Conservation (phyloP, 257 asterid genomes). For the Leonotis leonurus region DNA sequence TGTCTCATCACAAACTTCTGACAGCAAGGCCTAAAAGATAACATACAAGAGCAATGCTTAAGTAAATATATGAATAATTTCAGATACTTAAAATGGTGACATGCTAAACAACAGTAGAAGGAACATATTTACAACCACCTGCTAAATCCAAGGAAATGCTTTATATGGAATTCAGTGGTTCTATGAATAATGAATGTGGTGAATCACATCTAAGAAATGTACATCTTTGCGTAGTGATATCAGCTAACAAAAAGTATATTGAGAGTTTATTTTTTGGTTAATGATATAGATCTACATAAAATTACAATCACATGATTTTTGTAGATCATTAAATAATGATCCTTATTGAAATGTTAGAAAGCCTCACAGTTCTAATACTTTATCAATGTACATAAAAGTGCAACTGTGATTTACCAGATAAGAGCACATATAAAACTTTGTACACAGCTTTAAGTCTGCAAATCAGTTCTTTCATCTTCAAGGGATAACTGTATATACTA, state of each 20-base stretch:
- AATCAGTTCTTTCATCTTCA: conserved; percentile 5
- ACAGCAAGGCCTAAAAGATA: conserved; percentile 48
- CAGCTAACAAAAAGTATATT: conserved; percentile 1
- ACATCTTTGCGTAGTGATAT: conserved; percentile 8
- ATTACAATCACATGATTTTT: not conserved
- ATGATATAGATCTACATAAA: conserved; percentile 6
- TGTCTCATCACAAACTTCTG: conserved; percentile 72
- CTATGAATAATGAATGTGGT: not conserved
- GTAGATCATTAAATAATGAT: not conserved
- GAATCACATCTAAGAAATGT: conserved; percentile 7
- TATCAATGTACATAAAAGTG: not conserved
- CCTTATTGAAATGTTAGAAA: not conserved
- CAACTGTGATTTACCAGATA: not conserved
- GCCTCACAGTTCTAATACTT: not conserved
- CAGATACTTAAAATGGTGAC: not conserved
- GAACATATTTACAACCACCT: conserved; percentile 6
- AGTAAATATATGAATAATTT: conserved; percentile 10
- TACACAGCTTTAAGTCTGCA: not conserved
- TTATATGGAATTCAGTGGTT: conserved; percentile 5
- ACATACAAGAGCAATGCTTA: not conserved
- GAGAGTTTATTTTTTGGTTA: not conserved
- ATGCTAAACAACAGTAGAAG: conserved; percentile 5
- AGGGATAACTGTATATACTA: not conserved
- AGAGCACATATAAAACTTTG: not conserved
- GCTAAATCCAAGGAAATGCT: not conserved